Percentiles rank a stretch among this genome's conserved stretches.
phyloP scores from a whole-genome alignment of 2,329 filamentous ascomycete genomes.

The Xylaria sp. region DNA sequence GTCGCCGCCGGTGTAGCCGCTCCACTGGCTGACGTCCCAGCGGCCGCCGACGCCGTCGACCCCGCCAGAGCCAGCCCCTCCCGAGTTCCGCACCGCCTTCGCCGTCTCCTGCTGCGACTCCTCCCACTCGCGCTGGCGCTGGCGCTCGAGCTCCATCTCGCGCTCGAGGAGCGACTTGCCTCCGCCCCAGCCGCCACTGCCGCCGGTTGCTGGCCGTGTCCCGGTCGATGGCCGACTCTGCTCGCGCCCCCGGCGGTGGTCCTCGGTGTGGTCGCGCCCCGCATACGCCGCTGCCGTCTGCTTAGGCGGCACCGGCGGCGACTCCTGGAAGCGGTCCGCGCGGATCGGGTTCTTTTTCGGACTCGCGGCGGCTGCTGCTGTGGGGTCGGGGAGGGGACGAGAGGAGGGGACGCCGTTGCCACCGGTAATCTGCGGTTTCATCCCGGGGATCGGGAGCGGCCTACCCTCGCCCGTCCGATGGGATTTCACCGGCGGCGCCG shows the following conservation, averaged over 20 bases:
- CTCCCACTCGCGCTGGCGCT: constrained; percentile 80
- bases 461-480: constrained; percentile 48
- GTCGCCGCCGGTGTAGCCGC: constrained; percentile 75
- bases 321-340: constrained; percentile 63
- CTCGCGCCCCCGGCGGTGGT: constrained; percentile 60
- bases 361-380: constrained; percentile 8
- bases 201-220: no score
- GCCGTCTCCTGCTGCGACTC: constrained; percentile 69
- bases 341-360: constrained; percentile 46
- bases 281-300: constrained; percentile 57
- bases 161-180: constrained; percentile 74
- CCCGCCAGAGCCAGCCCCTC: constrained; percentile 60
- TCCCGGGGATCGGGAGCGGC: constrained; percentile 55
- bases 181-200: constrained; percentile 63
- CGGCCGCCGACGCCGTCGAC: constrained; percentile 67
- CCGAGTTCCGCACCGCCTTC: constrained; percentile 47
- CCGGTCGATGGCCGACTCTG: constrained; percentile 64
- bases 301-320: constrained; percentile 43
- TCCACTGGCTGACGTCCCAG: constrained; percentile 79
- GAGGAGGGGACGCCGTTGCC: constrained; percentile 31
- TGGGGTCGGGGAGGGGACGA: constrained; percentile 34
- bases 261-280: constrained; percentile 61
- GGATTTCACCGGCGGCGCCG: constrained; percentile 36
- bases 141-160: constrained; percentile 79
- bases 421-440: constrained; percentile 29